These are phyloP conservation scores for Malus hybrid DNA, from an alignment of 331 rosid species.

Conservation along the genomic window DNA sequence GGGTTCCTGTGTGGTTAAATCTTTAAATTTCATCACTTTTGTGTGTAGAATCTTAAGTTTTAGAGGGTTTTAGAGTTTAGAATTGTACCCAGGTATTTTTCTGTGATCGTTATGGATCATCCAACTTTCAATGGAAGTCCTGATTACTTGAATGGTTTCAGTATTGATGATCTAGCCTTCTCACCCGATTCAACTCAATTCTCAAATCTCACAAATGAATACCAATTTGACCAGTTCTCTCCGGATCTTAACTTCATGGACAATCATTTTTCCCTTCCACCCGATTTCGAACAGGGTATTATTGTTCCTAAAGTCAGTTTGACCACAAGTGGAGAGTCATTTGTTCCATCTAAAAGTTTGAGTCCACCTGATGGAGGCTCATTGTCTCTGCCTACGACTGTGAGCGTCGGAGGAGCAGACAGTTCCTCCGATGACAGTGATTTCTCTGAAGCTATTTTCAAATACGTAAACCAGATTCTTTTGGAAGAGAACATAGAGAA, in stretches of 20 bases:
- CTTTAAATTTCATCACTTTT: neutral
- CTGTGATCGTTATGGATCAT: conserved; percentile 22
- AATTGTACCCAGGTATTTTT: neutral
- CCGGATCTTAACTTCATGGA: conserved; percentile 18
- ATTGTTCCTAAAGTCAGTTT: neutral
- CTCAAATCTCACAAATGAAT: neutral
- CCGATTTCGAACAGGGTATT: conserved; percentile 4
- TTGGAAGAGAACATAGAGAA: conserved; percentile 65
- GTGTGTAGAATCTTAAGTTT: neutral
- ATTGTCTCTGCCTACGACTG: neutral
- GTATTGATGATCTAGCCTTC: neutral
- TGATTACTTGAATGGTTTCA: conserved; percentile 10
- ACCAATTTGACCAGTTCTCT: conserved; percentile 12
- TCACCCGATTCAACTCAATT: conserved; percentile 9
- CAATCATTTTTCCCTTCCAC: neutral
- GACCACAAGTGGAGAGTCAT: neutral
- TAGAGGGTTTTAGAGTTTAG: neutral
- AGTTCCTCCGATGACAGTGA: conserved; percentile 45
- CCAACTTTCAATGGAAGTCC: conserved; percentile 9
- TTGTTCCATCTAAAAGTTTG: neutral
- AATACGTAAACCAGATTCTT: conserved; percentile 54
- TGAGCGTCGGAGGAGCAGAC: conserved; percentile 22
- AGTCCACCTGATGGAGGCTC: conserved; percentile 2
- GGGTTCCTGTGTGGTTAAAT: neutral
- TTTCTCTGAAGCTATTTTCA: conserved; percentile 44